phyloP scores from a whole-genome alignment of 2,329 filamentous ascomycete species.

The Pyricularia grisea region DNA sequence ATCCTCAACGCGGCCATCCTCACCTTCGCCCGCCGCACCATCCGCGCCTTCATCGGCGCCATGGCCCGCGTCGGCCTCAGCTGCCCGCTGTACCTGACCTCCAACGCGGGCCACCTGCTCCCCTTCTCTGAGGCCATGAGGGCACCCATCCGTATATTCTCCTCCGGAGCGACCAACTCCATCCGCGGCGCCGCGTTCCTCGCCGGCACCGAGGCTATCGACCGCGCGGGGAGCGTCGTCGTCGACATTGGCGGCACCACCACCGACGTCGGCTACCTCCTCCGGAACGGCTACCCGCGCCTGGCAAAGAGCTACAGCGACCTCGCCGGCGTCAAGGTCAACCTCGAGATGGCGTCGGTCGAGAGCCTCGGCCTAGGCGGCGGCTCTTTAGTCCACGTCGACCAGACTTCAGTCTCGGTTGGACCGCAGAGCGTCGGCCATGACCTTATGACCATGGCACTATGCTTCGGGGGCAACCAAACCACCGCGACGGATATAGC shows the following conservation, averaged over 20 bases:
- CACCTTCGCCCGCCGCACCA: conserved; percentile 45
- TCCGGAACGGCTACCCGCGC: conserved; percentile 53
- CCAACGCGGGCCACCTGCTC: conserved; percentile 55
- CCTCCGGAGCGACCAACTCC: conserved; percentile 54
- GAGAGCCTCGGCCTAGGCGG: conserved; percentile 52
- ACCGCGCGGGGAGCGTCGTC: conserved; percentile 39
- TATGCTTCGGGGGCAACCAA: conserved; percentile 13
- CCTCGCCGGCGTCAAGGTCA: conserved; percentile 53
- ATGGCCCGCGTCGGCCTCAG: conserved; percentile 36
- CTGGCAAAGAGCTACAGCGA: conserved; percentile 54
- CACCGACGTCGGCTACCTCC: conserved; percentile 51
- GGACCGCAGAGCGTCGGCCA: conserved; percentile 42
- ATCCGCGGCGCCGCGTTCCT: conserved; percentile 56
- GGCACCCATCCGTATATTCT: conserved; percentile 52
- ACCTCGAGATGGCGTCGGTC: conserved; percentile 48
- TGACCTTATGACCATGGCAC: conserved; percentile 18
- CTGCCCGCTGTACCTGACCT: conserved; percentile 50
- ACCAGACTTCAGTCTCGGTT: not conserved
- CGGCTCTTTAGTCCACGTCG: conserved; percentile 40
- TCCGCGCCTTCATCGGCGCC: conserved; percentile 43
- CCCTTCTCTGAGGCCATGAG: conserved; percentile 35
- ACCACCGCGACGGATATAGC: conserved; percentile 13
- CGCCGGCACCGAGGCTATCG: conserved; percentile 22
- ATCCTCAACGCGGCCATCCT: conserved; percentile 56
- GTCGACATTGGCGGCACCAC: conserved; percentile 61